phyloP scores from a whole-genome alignment of 1,284 basidiomycete genomes.

The Taiwanofungus camphoratus region DNA sequence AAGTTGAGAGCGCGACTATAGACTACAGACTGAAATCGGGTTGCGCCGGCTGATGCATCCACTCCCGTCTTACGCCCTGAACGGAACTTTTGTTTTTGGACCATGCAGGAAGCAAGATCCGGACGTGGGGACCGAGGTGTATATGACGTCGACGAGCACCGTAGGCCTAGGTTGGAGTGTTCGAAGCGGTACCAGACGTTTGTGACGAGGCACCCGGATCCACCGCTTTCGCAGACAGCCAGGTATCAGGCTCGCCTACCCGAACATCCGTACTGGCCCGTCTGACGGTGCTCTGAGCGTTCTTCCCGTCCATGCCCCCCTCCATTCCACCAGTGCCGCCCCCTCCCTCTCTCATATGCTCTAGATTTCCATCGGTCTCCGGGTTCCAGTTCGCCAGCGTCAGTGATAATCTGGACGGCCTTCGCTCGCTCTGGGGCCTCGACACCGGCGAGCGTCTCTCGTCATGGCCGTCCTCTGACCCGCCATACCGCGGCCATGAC shows the following conservation, averaged over 20 bases:
- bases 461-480: conserved; percentile 11
- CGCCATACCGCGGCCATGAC: conserved; percentile 15
- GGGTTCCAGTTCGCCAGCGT: conserved; percentile 25
- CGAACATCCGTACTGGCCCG: background rate
- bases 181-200: too few species aligned
- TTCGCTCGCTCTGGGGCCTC: conserved; percentile 9
- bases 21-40: too few species aligned
- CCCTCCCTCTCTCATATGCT: conserved; percentile 11
- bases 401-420: conserved; percentile 23
- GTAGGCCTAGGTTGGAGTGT: too few species aligned
- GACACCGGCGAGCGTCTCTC: conserved; percentile 7
- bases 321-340: conserved; percentile 5
- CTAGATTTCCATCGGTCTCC: conserved; percentile 20
- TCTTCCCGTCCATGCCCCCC: background rate
- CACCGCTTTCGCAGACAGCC: too few species aligned
- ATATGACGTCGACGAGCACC: too few species aligned
- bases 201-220: too few species aligned
- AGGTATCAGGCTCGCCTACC: background rate
- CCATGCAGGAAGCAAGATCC: too few species aligned
- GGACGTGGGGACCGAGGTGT: too few species aligned
- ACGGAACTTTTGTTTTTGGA: too few species aligned
- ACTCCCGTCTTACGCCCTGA: too few species aligned
- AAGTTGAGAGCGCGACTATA: too few species aligned
- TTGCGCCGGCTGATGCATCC: too few species aligned
- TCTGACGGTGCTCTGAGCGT: background rate